Conservation (phyloP, 2,329 filamentous ascomycete species). For the Elsinoe arachidis region DNA sequence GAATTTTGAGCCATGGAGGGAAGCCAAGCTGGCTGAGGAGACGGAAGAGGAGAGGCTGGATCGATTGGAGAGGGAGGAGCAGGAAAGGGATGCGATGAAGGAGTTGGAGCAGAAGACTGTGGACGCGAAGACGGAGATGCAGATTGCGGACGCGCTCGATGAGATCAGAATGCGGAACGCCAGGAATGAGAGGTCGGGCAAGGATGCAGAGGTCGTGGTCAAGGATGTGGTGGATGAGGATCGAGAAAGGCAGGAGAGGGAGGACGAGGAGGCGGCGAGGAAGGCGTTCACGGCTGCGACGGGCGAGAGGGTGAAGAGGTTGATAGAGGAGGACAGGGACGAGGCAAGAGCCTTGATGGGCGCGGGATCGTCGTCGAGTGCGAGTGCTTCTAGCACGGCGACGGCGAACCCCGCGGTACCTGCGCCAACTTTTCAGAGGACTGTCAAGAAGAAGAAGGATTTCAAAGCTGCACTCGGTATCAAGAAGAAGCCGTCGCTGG, state of each 20-base stretch:
- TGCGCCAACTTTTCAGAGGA: constrained; percentile 62
- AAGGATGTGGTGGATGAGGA: constrained; percentile 52
- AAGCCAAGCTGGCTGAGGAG: constrained; percentile 59
- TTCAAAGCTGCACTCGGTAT: constrained; percentile 67
- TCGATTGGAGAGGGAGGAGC: constrained; percentile 68
- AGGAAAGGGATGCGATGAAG: constrained; percentile 85
- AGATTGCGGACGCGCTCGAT: constrained; percentile 87
- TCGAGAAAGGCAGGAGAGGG: constrained; percentile 59
- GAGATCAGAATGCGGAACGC: constrained; percentile 91
- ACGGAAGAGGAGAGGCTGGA: constrained; percentile 82
- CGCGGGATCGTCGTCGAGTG: constrained; percentile 19
- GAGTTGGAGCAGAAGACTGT: constrained; percentile 88
- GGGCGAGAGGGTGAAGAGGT: constrained; percentile 44
- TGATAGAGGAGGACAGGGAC: constrained; percentile 43
- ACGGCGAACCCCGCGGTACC: constrained; percentile 34
- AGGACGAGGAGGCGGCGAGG: constrained; percentile 74
- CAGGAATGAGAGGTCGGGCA: constrained; percentile 66
- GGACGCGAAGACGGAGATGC: constrained; percentile 93
- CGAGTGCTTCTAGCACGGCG: constrained; percentile 23
- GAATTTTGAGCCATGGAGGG: constrained; percentile 88
- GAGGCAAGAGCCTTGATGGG: not conserved
- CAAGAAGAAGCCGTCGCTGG: constrained; percentile 61
- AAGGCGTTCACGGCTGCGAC: constrained; percentile 63
- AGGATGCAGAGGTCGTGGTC: constrained; percentile 49
- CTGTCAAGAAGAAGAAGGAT: constrained; percentile 82